A percentile compares a stretch with the other conserved stretches of the same genome.
Evolutionary conservation across 371 early-diverging fungal species (phyloP).

Genomic region (Fennellomyces sp.): DNA sequence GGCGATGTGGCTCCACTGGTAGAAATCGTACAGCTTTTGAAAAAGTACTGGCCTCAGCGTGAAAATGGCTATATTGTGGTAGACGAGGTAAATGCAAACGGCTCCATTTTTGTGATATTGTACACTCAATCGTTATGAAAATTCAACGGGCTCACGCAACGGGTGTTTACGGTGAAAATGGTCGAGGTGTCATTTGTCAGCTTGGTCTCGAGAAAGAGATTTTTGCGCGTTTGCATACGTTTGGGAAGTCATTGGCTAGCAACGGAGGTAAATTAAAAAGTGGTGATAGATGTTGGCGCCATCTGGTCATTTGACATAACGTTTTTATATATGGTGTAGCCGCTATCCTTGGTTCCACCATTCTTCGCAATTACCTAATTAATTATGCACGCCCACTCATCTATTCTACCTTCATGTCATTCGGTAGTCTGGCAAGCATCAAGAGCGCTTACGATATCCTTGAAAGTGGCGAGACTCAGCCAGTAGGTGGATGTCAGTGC

Average conservation of each 20-base stretch:
- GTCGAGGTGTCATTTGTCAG: slow-evolving; percentile 70
- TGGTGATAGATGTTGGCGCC: neutral
- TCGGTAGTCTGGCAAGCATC: slow-evolving; percentile 57
- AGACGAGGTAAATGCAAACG: slow-evolving; percentile 55
- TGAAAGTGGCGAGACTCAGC: slow-evolving; percentile 48
- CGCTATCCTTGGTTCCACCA: slow-evolving; percentile 65
- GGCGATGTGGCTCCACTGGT: slow-evolving; percentile 75
- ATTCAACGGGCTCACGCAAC: slow-evolving; percentile 74
- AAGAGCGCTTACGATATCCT: slow-evolving; percentile 59
- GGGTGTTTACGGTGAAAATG: slow-evolving; percentile 73
- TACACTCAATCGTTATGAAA: neutral
- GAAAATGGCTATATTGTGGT: slow-evolving; percentile 62
- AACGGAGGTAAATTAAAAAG: slow-evolving; percentile 68
- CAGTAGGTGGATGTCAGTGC: slow-evolving; percentile 30
- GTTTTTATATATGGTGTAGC: slow-evolving; percentile 43
- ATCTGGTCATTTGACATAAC: no score
- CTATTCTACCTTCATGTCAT: slow-evolving; percentile 80
- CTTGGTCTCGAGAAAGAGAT: slow-evolving; percentile 65
- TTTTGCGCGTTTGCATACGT: slow-evolving; percentile 82
- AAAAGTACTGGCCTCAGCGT: slow-evolving; percentile 41
- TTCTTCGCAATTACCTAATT: slow-evolving; percentile 68
- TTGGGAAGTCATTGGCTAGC: slow-evolving; percentile 82
- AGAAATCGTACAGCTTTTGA: slow-evolving; percentile 61
- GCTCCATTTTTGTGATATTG: neutral
- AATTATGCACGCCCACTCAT: slow-evolving; percentile 86